These are phyloP conservation scores for Carallia pectinifolia DNA, from an alignment of 345 rosid species.

Conservation along the genomic window DNA sequence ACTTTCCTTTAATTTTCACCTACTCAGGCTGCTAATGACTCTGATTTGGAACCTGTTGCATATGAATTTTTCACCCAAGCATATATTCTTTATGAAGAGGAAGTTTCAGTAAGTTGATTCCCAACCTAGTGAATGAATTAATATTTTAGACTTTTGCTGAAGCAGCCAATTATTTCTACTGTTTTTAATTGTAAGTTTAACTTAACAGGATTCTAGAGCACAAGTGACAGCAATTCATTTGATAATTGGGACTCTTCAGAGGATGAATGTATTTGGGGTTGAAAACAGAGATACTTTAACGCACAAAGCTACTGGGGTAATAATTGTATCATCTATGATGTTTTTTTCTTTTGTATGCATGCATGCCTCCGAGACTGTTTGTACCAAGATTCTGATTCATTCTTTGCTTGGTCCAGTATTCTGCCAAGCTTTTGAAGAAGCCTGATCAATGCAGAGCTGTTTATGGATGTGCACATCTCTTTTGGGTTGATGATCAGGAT, in stretches of 20 bases:
- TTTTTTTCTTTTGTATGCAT: neutral
- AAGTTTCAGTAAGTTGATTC: constrained; percentile 74
- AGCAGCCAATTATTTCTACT: neutral
- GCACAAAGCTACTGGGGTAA: constrained; percentile 97
- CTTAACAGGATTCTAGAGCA: constrained; percentile 78
- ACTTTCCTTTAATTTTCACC: neutral
- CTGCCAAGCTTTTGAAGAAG: constrained; percentile 96
- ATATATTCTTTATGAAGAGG: constrained; percentile 96
- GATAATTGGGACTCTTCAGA: constrained; percentile 93
- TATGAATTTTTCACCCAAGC: constrained; percentile 99
- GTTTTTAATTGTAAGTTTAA: constrained; percentile 7
- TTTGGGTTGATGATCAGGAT: constrained; percentile 95
- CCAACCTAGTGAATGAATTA: neutral
- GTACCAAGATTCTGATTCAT: neutral
- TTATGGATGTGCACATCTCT: constrained; percentile 89
- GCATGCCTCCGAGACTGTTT: neutral
- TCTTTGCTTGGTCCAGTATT: constrained; percentile 60
- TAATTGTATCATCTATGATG: constrained; percentile 12
- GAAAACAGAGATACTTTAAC: constrained; percentile 98
- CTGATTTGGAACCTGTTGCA: constrained; percentile 89
- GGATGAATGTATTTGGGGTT: constrained; percentile 97
- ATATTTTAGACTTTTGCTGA: neutral
- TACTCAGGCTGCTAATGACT: constrained; percentile 92
- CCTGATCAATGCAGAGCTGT: constrained; percentile 99
- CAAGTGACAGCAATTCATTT: constrained; percentile 91